Base-by-base conservation (phyloP, 192 early-diverging fungal genomes). In the Backusella circina region DNA sequence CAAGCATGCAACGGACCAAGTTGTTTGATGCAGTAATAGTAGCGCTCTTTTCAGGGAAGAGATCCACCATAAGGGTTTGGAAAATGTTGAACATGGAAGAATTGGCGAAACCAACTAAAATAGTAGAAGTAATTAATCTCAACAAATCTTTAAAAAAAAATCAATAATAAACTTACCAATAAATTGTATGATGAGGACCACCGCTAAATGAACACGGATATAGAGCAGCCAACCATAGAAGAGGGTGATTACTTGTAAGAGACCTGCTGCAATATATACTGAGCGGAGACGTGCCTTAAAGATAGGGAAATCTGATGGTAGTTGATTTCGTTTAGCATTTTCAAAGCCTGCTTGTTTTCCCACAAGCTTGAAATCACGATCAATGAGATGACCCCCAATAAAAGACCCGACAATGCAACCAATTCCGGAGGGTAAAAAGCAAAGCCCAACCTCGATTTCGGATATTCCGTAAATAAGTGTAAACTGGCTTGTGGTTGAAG, bases 321-420 rank as follows among this genome's bases (percentile, higher is more conserved):
- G 41, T 2, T 71, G 68, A 67, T 7, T 38, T 18, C 41, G 38
- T 8, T 44, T 71, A 9, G 9, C 38, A 8, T 26, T 44, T 12
- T n/a, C 28, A 23, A 72, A 57, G 21, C 32, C 35, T 12, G 51
- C 30, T 72, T 54, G 16, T 33, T 68, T 35, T 13, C 32, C 33
- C 18, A 68, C n/a, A 9, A 26, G 3, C 23, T 35, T 32, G n/a
- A 68, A 68, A 68, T 68, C 67, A 36, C 36, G 67, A 68, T 68
- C 67, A 38, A 68, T 35, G 5, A 68, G 36, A 3, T 16, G 74
- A 4, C 87, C 87, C 26, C 70, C 77, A 7, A 82, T 33, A 18
- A 85, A 37, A 6, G 82, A 81, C 18, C 87, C 86, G 21, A 80
- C 5, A 5, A 82, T 69, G 7, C 75, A 79, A 13, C 86, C 87